Base-by-base conservation (phyloP, 768 basidiomycete species). In the Lactarius akahatsu region DNA sequence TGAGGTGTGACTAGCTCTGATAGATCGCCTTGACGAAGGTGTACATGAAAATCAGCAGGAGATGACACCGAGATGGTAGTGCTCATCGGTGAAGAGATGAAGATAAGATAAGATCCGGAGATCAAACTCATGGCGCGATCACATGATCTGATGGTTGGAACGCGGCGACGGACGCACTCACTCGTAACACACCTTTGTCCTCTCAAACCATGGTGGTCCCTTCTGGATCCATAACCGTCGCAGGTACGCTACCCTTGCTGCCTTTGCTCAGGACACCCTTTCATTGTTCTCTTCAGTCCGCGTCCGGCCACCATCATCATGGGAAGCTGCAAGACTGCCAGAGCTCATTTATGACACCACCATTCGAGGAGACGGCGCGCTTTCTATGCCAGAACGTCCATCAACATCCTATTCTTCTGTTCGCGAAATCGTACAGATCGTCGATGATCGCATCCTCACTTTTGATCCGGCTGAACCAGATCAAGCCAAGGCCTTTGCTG, bases 381-480 rank as follows among this genome's bases (percentile, higher is more conserved):
- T 96, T 62, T 89, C 92, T 11, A 82, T 88, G 3, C 86, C 89
- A 6, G 81, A 69, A 30, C 84, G 80, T 73, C 69, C 78, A 43
- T 78, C 84, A 38, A 76, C 81, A 11, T 80, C 83, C 70, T 80
- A 84, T 15, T 78, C 86, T n/a, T 79, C 82, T 43, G 81, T 91
- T 70, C 85, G 89, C 63, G 85, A 91, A 69, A 85, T 94, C 70
- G 86, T 94, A 62, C 92, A 96, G 76, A 86, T 96, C 59, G 85
- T 96, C 68, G 96, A 98, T 78, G 92, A 96, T 80, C 87, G 95
- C 63, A 93, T 96, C 72, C 82, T 98, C 67, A 94, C 93, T 16
- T 99, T 98, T 73, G 97, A 99, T 77, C 95, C 96, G 41, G 90
- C 93, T 66, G 94, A 97, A 78, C 89, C 88, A 76, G 91, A 96